Evolutionary conservation across 176 grass and related monocot species (phyloP).

Genomic region (Hordeum vulgare): MorexV3_pseudomolecules_assembly NC_058522.1:449266669-449267168

Average conservation of each 20-base stretch:
- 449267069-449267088: constrained; percentile 64
- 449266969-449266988: constrained; percentile 46
- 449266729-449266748: constrained; percentile 48
- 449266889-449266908: constrained; percentile 19
- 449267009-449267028: constrained; percentile 35
- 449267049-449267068: constrained; percentile 49
- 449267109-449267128: constrained; percentile 84
- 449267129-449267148: not conserved
- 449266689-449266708: constrained; percentile 24
- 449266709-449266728: constrained; percentile 36
- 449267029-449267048: constrained; percentile 27
- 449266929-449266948: constrained; percentile 25
- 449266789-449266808: constrained; percentile 26
- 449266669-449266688: constrained; percentile 27
- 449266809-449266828: constrained; percentile 26
- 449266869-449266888: constrained; percentile 30
- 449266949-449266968: constrained; percentile 44
- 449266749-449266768: constrained; percentile 22
- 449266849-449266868: constrained; percentile 37
- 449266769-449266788: constrained; percentile 45
- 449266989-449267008: constrained; percentile 28
- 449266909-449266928: constrained; percentile 27
- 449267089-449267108: constrained; percentile 84
- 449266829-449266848: constrained; percentile 22
- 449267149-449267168: constrained; percentile 1